Percentiles rank a stretch among this genome's conserved stretches.
Conservation (phyloP, 2,329 filamentous ascomycete genomes). For the Penicillium sp. region DNA sequence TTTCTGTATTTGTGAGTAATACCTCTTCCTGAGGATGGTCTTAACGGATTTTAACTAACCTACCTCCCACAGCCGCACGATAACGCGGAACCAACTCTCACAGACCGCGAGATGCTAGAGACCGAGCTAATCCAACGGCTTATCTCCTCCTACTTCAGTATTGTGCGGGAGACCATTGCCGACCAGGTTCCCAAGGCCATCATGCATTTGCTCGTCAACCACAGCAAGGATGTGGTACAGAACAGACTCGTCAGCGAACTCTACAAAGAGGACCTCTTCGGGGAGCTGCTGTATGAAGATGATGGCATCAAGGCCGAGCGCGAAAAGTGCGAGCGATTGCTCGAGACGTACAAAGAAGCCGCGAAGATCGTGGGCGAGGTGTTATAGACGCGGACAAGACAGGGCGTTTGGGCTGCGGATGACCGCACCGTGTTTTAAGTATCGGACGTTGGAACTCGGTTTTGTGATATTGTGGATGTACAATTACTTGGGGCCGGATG, state of each 20-base stretch:
- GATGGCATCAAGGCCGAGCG: conserved; percentile 95
- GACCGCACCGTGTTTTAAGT: conserved; percentile 10
- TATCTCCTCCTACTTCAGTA: conserved; percentile 98
- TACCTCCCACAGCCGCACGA: conserved; percentile 40
- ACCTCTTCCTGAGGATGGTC: too few relatives aligned
- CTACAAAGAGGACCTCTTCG: conserved; percentile 87
- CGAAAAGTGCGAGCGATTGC: conserved; percentile 95
- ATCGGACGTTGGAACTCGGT: conserved; percentile 11
- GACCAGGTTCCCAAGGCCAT: conserved; percentile 98
- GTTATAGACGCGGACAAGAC: conserved; percentile 51
- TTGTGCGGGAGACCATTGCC: conserved; percentile 96
- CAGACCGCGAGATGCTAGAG: conserved; percentile 93
- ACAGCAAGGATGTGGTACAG: conserved; percentile 96
- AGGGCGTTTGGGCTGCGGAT: background rate
- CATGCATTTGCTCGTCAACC: conserved; percentile 97
- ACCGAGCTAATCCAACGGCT: conserved; percentile 94
- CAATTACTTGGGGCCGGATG: conserved; percentile 20
- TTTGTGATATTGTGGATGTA: conserved; percentile 25
- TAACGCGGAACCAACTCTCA: conserved; percentile 75
- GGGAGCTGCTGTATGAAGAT: conserved; percentile 94
- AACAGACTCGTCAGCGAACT: conserved; percentile 93
- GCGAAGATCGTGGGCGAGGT: conserved; percentile 98
- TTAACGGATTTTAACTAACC: too few relatives aligned
- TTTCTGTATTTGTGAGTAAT: conserved; percentile 49
- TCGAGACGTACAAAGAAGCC: conserved; percentile 94